phyloP scores from a whole-genome alignment of 139 green algal genomes.

The Picochlorum sp. region DNA sequence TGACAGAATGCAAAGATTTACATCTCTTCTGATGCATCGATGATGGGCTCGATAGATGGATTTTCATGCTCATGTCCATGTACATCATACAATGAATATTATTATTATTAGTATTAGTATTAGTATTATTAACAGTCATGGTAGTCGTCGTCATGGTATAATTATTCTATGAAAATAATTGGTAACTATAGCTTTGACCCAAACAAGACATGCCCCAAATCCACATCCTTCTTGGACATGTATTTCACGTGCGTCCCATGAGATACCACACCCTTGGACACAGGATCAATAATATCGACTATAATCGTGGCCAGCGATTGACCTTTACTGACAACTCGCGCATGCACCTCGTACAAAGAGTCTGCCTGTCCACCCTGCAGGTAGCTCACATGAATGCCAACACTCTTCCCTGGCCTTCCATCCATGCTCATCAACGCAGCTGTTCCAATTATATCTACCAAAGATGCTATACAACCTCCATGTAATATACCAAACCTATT shows the following conservation, averaged over 20 bases:
- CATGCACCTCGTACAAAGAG: constrained; percentile 7
- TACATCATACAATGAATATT: too few relatives aligned
- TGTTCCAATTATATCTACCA: constrained; percentile 35
- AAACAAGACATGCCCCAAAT: neutral
- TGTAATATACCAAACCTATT: constrained; percentile 26
- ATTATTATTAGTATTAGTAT: too few relatives aligned
- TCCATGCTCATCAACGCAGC: constrained; percentile 32
- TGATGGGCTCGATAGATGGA: too few relatives aligned
- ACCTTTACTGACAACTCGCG: constrained; percentile 10
- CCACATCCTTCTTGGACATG: constrained; percentile 3
- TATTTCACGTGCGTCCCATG: constrained; percentile 14
- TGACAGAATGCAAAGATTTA: constrained; percentile 48
- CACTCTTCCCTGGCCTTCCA: constrained; percentile 7
- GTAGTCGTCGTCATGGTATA: too few relatives aligned
- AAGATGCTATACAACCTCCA: constrained; percentile 29
- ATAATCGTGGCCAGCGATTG: constrained; percentile 7
- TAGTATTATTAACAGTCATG: too few relatives aligned
- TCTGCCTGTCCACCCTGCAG: constrained; percentile 10
- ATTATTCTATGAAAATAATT: too few relatives aligned
- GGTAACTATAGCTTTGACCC: neutral
- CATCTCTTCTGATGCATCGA: constrained; percentile 32
- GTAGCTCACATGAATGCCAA: constrained; percentile 24
- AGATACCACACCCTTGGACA: neutral
- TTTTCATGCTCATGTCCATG: too few relatives aligned
- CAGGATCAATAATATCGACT: constrained; percentile 13